A percentile compares a stretch with the other conserved stretches of the same genome.
Conservation (phyloP, 495 filamentous ascomycete species). For the Wilcoxina mikolae region DNA sequence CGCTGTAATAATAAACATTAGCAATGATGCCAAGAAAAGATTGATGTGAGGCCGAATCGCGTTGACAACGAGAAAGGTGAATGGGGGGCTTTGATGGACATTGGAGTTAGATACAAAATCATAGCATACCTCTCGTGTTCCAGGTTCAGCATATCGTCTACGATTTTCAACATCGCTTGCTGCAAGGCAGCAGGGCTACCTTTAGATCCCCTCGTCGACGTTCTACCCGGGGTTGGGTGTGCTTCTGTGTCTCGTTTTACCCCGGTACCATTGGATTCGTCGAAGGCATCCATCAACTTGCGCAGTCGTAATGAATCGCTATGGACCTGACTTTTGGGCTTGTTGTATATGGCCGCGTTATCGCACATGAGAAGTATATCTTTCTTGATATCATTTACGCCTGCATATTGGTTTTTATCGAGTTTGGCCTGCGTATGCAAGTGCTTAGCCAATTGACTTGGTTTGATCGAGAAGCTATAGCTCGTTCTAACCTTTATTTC, state of each 20-base stretch:
- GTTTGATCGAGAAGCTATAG: not conserved
- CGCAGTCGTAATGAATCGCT: slow-evolving; percentile 23
- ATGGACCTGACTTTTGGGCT: slow-evolving; percentile 27
- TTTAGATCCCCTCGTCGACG: not conserved
- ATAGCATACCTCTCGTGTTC: slow-evolving; percentile 19
- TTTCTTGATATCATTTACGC: slow-evolving; percentile 19
- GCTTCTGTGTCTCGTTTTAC: slow-evolving; percentile 12
- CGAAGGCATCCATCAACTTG: slow-evolving; percentile 23
- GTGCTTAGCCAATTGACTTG: not conserved
- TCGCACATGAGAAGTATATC: slow-evolving; percentile 27
- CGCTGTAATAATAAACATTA: slow-evolving; percentile 32
- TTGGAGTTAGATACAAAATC: not conserved
- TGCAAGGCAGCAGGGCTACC: not conserved
- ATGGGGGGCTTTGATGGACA: not conserved
- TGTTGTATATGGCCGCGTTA: slow-evolving; percentile 28
- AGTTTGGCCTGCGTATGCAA: slow-evolving; percentile 19
- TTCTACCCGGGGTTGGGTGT: not conserved
- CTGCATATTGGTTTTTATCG: slow-evolving; percentile 18
- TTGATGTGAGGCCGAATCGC: not conserved
- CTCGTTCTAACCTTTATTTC: slow-evolving; percentile 35
- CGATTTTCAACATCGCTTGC: slow-evolving; percentile 8
- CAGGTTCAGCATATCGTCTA: slow-evolving; percentile 26
- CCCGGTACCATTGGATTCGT: slow-evolving; percentile 1
- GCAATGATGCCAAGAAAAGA: not conserved
- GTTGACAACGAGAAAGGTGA: not conserved